Evolutionary conservation across 1,139 yeast species (phyloP), one percentile per base, ranked within the genome.

Genomic region (Hyphopichia pseudoburtonii): DNA sequence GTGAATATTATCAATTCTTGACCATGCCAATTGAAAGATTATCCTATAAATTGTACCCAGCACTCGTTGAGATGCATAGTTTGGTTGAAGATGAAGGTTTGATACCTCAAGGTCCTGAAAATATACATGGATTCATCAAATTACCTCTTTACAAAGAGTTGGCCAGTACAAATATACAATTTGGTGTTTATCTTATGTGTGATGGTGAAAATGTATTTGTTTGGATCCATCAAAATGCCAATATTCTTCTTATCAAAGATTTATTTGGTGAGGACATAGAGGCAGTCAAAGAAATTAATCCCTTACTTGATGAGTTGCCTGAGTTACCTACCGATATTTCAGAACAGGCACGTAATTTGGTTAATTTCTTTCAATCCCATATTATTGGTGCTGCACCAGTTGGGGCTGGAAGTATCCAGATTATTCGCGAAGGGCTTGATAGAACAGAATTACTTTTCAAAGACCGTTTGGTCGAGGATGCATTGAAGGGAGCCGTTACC

Each of bases 131-230:
- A 19, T 77, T 85, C 56, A 65, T 69, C 15, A 52, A 75, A 42
- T 78, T 89, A 3, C 73, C 73, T 3, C 63, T 69, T 36, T 64
- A 62, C 35, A 71, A 75, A 35, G 76, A 81, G 4, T 62, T 80
- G 19, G 54, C 70, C 5, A 49, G 64, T 10, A 62, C 67, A 3
- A 57, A 78, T 14, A 74, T 80, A 44, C 73, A 72, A 39, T 89
- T 90, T 31, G 95, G 96, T 3, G 90, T 86, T 7, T 88, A 86
- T 58, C 56, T 90, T 35, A 61, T 84, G 25, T 90, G 85, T 65
- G 80, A 86, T 51, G 95, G 96, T 11, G 69, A 66, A 22, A 57
- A 67, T 17, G 69, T 83, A 4, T 71, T 70, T 39, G 66, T 92
- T 26, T 86, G 88, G 82, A 66, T 92, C 27, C 88, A 87, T 55